Conservation (phyloP, 1,284 basidiomycete genomes). For the Sporisorium exsertum region DNA sequence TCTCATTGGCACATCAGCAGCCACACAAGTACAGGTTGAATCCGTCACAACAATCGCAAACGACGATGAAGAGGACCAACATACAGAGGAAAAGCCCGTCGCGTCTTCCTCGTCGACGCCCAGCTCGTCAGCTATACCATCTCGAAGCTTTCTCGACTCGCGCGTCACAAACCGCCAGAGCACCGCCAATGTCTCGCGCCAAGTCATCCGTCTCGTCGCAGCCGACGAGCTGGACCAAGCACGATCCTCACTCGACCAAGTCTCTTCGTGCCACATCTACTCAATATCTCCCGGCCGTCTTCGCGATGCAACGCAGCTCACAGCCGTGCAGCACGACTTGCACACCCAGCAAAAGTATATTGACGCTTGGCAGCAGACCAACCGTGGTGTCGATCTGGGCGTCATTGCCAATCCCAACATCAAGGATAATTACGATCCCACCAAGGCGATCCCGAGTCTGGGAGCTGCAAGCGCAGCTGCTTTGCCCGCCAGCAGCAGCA, state of each 20-base stretch:
- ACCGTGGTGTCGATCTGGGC: slow-evolving; percentile 50
- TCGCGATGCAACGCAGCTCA: slow-evolving; percentile 48
- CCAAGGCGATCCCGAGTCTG: slow-evolving; percentile 33
- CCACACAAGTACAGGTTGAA: neutral
- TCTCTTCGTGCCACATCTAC: slow-evolving; percentile 52
- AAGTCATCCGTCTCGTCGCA: slow-evolving; percentile 36
- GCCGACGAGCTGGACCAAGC: slow-evolving; percentile 38
- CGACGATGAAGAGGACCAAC: slow-evolving; percentile 2
- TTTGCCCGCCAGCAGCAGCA: slow-evolving; percentile 11
- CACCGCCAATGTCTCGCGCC: slow-evolving; percentile 7
- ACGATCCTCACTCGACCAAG: slow-evolving; percentile 16
- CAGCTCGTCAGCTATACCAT: slow-evolving; percentile 16
- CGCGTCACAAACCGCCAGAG: slow-evolving; percentile 20
- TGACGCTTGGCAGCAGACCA: slow-evolving; percentile 45
- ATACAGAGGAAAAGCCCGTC: slow-evolving; percentile 13
- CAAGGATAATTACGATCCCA: slow-evolving; percentile 46
- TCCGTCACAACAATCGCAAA: neutral
- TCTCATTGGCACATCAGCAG: slow-evolving; percentile 27
- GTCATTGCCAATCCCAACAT: slow-evolving; percentile 37
- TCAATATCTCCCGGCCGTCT: slow-evolving; percentile 47
- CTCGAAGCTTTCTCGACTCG: slow-evolving; percentile 30
- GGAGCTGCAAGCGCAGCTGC: slow-evolving; percentile 35
- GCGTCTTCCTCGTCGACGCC: slow-evolving; percentile 22
- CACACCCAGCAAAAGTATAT: slow-evolving; percentile 48
- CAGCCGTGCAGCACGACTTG: slow-evolving; percentile 54